Evolutionary conservation across 345 rosid species (phyloP).

Genomic region (Hibiscus syriacus): DNA sequence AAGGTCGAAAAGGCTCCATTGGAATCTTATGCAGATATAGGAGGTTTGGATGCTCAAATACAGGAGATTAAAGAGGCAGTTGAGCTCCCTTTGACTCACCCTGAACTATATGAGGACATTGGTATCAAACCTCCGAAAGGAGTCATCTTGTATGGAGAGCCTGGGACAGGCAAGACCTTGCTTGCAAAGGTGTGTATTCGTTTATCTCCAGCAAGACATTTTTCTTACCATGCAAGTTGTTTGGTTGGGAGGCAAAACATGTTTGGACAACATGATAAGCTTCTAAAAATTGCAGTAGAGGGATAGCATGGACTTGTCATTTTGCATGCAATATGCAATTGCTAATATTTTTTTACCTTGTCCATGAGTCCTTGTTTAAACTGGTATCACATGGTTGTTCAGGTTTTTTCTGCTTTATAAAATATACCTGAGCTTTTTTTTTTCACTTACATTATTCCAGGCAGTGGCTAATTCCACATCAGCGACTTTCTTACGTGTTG

Average conservation of each 20-base stretch:
- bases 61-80: slow-evolving; percentile 99
- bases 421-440: neutral
- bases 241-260: neutral
- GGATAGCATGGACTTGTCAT: no score
- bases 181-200: slow-evolving; percentile 71
- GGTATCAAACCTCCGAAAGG: slow-evolving; percentile 99
- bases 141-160: slow-evolving; percentile 95
- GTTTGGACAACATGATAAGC: neutral
- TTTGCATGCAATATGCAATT: neutral
- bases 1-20: slow-evolving; percentile 99
- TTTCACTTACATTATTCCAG: slow-evolving; percentile 29
- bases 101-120: slow-evolving; percentile 94
- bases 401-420: neutral
- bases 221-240: neutral
- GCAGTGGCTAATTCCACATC: slow-evolving; percentile 98
- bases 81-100: slow-evolving; percentile 97
- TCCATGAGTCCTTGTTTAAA: neutral
- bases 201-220: neutral
- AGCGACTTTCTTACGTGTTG: slow-evolving; percentile 95
- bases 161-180: slow-evolving; percentile 93
- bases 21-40: slow-evolving; percentile 96
- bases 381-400: neutral
- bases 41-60: slow-evolving; percentile 97
- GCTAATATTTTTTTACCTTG: neutral
- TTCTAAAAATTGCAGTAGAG: no score